Evolutionary conservation across 2,329 filamentous ascomycete genomes (phyloP).

Genomic region (Aspergillus chevalieri): DNA sequence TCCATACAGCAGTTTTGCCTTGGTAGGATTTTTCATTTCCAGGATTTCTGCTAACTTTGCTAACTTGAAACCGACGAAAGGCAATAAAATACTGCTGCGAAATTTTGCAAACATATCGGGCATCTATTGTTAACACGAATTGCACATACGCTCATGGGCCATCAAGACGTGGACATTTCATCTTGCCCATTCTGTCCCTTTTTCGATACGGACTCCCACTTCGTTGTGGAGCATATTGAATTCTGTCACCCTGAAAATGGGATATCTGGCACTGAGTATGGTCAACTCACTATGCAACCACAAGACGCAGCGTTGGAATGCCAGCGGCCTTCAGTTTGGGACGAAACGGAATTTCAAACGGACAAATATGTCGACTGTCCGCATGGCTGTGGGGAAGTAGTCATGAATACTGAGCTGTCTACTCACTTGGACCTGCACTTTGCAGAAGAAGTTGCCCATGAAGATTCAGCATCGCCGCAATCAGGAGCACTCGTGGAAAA

Average conservation of each 20-base stretch:
- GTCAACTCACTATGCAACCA: constrained; percentile 1
- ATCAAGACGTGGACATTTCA: constrained; percentile 9
- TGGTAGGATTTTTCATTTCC: too few relatives aligned
- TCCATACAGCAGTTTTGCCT: too few relatives aligned
- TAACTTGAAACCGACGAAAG: too few relatives aligned
- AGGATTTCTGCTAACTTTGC: too few relatives aligned
- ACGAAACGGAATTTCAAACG: constrained; percentile 7
- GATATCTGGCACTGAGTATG: constrained; percentile 17
- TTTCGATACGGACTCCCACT: constrained; percentile 32
- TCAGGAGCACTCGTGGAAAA: not conserved
- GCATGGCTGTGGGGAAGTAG: constrained; percentile 55
- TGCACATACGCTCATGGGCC: constrained; percentile 12
- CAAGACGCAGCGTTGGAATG: not conserved
- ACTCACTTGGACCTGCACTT: constrained; percentile 56
- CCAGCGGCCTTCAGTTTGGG: constrained; percentile 1
- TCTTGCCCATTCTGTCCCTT: constrained; percentile 44
- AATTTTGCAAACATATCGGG: too few relatives aligned
- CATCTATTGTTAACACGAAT: not conserved
- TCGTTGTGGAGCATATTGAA: constrained; percentile 41
- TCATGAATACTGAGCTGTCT: constrained; percentile 49
- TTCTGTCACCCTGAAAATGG: constrained; percentile 38
- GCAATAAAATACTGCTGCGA: too few relatives aligned
- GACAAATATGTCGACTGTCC: constrained; percentile 49
- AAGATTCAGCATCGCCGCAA: constrained; percentile 21
- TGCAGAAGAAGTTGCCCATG: constrained; percentile 42